Conservation (phyloP, 305 asterid species). For the Rubia peregrina region DNA sequence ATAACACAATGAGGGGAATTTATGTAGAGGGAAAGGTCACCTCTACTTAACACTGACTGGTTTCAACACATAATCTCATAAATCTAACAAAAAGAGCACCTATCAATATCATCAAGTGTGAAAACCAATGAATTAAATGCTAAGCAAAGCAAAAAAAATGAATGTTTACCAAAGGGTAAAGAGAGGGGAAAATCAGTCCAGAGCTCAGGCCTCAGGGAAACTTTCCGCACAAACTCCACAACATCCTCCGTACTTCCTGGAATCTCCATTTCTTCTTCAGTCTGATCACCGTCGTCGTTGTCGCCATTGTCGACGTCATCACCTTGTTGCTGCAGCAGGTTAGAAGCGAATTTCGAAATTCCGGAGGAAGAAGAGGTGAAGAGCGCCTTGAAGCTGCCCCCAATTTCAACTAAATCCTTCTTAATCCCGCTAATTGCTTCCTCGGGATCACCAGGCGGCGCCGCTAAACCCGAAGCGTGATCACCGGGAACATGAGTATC, state of each 20-base stretch:
- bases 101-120: too few species aligned
- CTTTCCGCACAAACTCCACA: slow-evolving; percentile 46
- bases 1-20: background rate
- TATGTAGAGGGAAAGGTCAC: background rate
- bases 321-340: slow-evolving; percentile 36
- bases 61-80: too few species aligned
- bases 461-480: background rate
- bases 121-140: too few species aligned
- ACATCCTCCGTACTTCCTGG: slow-evolving; percentile 47
- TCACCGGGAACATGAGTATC: background rate
- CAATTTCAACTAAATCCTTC: slow-evolving; percentile 62
- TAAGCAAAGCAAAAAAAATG: background rate
- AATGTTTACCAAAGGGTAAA: slow-evolving; percentile 38
- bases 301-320: slow-evolving; percentile 26
- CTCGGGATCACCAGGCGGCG: slow-evolving; percentile 14
- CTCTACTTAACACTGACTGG: background rate
- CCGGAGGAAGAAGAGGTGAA: slow-evolving; percentile 45
- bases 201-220: slow-evolving; percentile 46
- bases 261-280: slow-evolving; percentile 26
- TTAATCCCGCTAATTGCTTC: slow-evolving; percentile 48
- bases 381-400: slow-evolving; percentile 56
- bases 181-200: slow-evolving; percentile 74
- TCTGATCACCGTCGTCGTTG: slow-evolving; percentile 25
- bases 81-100: too few species aligned
- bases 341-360: slow-evolving; percentile 44